A percentile compares a stretch with the other conserved stretches of the same genome.
phyloP scores from a whole-genome alignment of 306 rosid species.

The Vachellia collinsii region DNA sequence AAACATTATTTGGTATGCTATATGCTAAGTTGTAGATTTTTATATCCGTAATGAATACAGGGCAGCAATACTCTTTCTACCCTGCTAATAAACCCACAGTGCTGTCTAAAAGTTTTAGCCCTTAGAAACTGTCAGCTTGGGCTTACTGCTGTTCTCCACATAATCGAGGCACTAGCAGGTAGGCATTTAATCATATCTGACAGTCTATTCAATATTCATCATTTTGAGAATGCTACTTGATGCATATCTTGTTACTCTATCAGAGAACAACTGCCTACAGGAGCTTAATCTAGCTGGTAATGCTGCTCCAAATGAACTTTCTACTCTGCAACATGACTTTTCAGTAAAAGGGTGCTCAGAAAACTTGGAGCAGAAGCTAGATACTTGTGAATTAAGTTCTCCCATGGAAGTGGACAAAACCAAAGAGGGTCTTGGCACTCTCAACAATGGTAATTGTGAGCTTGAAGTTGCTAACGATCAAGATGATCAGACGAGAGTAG shows the following conservation, averaged over 20 bases:
- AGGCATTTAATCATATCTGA: conserved; percentile 28
- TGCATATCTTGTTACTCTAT: conserved; percentile 22
- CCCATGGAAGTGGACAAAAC: conserved; percentile 44
- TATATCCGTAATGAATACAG: conserved; percentile 48
- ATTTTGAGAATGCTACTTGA: background rate
- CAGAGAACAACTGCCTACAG: conserved; percentile 70
- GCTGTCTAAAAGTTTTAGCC: conserved; percentile 74
- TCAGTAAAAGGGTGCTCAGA: conserved; percentile 44
- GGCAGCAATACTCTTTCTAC: conserved; percentile 62
- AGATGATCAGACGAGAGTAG: conserved; percentile 53
- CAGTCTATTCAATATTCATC: background rate
- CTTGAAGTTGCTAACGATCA: conserved; percentile 86
- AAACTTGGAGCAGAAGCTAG: conserved; percentile 41
- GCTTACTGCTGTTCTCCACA: conserved; percentile 65
- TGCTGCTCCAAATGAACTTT: conserved; percentile 41
- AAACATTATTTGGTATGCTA: conserved; percentile 9
- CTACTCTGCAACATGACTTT: conserved; percentile 40
- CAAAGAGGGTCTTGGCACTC: conserved; percentile 40
- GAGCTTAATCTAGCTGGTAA: conserved; percentile 80
- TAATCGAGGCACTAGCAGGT: conserved; percentile 83
- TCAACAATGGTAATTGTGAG: conserved; percentile 40
- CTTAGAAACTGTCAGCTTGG: conserved; percentile 84
- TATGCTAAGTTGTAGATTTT: conserved; percentile 27
- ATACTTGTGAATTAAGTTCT: conserved; percentile 28
- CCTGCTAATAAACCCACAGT: conserved; percentile 67